Evolutionary conservation across 2,329 filamentous ascomycete species (phyloP), one percentile per base, ranked within the genome.

Genomic region (Aspergillus texensis): DNA sequence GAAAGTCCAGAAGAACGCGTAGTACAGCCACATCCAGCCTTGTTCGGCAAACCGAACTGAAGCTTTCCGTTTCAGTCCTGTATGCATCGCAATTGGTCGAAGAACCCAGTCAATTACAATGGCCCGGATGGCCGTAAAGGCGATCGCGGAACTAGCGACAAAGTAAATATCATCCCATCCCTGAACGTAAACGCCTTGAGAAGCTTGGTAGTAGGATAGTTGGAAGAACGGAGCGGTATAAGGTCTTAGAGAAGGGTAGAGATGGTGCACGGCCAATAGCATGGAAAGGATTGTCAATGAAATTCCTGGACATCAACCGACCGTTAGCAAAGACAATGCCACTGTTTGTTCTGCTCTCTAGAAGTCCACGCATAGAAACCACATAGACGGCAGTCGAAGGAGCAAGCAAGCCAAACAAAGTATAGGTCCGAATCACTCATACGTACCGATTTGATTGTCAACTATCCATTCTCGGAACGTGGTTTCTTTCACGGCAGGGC

Each of bases 11-110:
- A 94, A 94, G 61, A 89, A 82, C 53, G 82, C 81, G 78, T 94
- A 94, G 81, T 97, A 98, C 52, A 95, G 78, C 62, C 96, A 81
- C 74, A 97, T 84, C 92, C 94, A 98, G 54, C 90, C 92, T 81
- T 99, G 95, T 81, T 99, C 95, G 66, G 93, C 93, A 80, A 98
- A 96, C 63, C 95, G 87, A 56, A 92, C 87, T 64, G 90, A 82
- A 54, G 88, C 88, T 81, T 97, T 97, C 75, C 90, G 91, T 70
- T 85, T 85, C 71, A 97, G 86, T 41, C 94, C 94, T 67, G 86
- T 85, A 55, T 83, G 81, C 67, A 87, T 88, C 50, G 91, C 94
- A 61, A 96, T 79, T 8, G 94, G 95, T 24, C 88, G 88, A 58
- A 98, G 84, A 14, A 96, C 72, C 80, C 96, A 95, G 76, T 97